Percentiles rank a stretch among this genome's conserved stretches.
phyloP scores from a whole-genome alignment of 106 monocot genomes.

The Acorus gramineus region DNA sequence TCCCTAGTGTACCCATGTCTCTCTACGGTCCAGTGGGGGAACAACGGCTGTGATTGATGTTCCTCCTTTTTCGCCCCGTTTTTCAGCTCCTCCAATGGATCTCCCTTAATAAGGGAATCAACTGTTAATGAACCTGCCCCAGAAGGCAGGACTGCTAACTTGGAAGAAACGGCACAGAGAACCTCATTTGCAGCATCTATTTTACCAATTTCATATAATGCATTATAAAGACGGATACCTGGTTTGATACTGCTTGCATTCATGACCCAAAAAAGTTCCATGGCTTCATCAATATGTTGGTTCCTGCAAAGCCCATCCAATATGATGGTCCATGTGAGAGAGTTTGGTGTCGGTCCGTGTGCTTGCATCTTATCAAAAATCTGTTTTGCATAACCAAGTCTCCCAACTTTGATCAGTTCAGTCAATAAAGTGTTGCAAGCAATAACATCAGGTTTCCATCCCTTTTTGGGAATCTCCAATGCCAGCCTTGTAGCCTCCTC shows the following conservation, averaged over 20 bases:
- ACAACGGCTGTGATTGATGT: too few species aligned
- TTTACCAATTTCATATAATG: too few species aligned
- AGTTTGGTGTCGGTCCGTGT: not conserved
- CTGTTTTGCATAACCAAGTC: not conserved
- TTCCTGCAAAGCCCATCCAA: not conserved
- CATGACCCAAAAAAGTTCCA: slow-evolving; percentile 1
- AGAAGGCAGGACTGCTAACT: too few species aligned
- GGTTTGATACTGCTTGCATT: not conserved
- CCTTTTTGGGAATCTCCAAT: not conserved
- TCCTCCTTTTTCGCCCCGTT: too few species aligned
- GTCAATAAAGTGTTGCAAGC: slow-evolving; percentile 2
- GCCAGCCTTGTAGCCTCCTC: not conserved
- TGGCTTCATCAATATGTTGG: not conserved
- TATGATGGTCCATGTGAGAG: not conserved
- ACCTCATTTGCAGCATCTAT: too few species aligned
- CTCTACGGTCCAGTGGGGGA: too few species aligned
- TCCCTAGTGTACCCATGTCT: too few species aligned
- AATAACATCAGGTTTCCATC: slow-evolving; percentile 3
- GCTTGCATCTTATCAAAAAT: not conserved
- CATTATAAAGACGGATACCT: not conserved
- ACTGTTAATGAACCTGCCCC: too few species aligned
- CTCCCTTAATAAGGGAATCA: too few species aligned
- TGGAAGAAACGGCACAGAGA: too few species aligned
- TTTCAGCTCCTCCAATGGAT: too few species aligned
- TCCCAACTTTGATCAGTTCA: slow-evolving; percentile 1